Evolutionary conservation across 306 rosid genomes (phyloP), one percentile per base, ranked within the genome.

Genomic region (Medicago arabica): DNA sequence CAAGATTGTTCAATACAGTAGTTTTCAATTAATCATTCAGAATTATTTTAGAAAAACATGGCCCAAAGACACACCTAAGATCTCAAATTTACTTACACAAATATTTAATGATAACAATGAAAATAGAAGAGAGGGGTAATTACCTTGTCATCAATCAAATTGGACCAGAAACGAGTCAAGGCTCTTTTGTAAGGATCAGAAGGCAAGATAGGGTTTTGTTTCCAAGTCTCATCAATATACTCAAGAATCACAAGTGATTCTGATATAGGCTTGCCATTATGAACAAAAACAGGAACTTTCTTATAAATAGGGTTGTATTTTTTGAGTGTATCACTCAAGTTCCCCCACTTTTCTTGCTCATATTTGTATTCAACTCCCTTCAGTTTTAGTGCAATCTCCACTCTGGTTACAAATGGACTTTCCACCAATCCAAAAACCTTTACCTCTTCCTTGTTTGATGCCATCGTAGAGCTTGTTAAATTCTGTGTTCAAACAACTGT

Each of bases 211-310:
- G 87, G 81, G 13, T 74, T 47, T 16, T 51, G 12, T 49, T 78
- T 76, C 93, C 93, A 84, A 0, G 82, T 85, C 18, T 89, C 89
- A 12, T 89, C 93, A 0, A 86, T 79, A 55, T 89, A 89, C 10
- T 87, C 88, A 53, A 85, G 65, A 62, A 86, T 85, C 25, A 89
- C 83, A 10, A 69, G 84, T 2, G 97, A 91, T 80, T 91, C 94
- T 1, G 74, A 76, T 0, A 91, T 17, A 14, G 89, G 85, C 16
- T 82, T 89, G 1, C 72, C 87, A 46, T 82, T 64, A 81, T 91
- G 94, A 40, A 87, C 75, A 0, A 86, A 75, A 13, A 86, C 83
- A 1, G 87, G 91, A 25, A 87, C 76, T 69, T 84, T 87, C 40
- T 87, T 82, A 74, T 87, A 85, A 68, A 87, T 21, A 0, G 94